phyloP scores from a whole-genome alignment of 805 yeast genomes.

The Candida parachauliodes region DNA sequence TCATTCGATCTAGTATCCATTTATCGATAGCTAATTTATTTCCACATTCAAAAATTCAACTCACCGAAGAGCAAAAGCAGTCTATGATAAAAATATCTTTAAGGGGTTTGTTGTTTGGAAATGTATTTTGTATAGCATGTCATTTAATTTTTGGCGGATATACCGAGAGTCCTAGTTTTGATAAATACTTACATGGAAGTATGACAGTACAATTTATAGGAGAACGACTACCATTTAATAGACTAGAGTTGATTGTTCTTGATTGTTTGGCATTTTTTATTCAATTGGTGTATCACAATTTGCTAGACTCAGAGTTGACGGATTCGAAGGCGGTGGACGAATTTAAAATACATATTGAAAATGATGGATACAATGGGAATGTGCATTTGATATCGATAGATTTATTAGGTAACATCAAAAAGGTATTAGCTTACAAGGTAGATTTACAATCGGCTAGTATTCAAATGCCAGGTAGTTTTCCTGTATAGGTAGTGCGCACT shows the following conservation, averaged over 20 bases:
- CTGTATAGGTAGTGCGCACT: constrained; percentile 2
- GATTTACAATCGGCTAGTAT: neutral
- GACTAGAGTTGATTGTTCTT: constrained; percentile 21
- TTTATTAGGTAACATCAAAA: constrained; percentile 14
- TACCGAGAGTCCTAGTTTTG: constrained; percentile 12
- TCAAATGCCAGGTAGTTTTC: constrained; percentile 4
- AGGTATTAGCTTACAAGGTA: constrained; percentile 9
- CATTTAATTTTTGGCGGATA: constrained; percentile 30
- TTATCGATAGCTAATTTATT: constrained; percentile 27
- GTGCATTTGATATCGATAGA: constrained; percentile 29
- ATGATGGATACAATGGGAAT: constrained; percentile 41
- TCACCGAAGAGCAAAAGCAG: constrained; percentile 24
- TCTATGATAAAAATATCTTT: constrained; percentile 27
- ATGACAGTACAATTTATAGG: constrained; percentile 37
- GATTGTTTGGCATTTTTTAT: constrained; percentile 23
- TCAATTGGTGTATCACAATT: constrained; percentile 30
- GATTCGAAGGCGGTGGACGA: constrained; percentile 6
- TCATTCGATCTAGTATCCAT: constrained; percentile 24
- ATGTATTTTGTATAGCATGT: constrained; percentile 18
- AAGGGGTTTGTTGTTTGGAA: constrained; percentile 19
- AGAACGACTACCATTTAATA: constrained; percentile 27
- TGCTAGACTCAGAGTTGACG: constrained; percentile 28
- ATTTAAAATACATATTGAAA: constrained; percentile 15
- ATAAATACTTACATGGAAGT: constrained; percentile 29
- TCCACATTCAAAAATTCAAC: constrained; percentile 14